These are phyloP conservation scores for Alloteropsis semialata DNA, from an alignment of 176 grass and related monocot genomes.

Conservation along the genomic window DNA sequence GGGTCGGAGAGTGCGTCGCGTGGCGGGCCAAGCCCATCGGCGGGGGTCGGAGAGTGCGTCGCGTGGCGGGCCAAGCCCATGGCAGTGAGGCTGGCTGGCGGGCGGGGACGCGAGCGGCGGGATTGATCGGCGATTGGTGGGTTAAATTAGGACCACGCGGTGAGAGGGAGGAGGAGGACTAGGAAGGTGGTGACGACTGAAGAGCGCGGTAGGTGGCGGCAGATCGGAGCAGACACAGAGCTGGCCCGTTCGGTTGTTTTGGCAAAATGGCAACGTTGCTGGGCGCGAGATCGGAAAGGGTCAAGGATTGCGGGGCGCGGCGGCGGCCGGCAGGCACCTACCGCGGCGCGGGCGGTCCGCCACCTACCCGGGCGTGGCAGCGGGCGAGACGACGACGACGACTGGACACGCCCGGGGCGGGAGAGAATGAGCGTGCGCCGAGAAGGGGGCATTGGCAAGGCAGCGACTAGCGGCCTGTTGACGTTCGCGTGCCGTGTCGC, in stretches of 20 bases:
- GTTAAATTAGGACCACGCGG: slow-evolving; percentile 22
- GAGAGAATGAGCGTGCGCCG: no score
- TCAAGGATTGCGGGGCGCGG: neutral
- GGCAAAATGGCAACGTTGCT: neutral
- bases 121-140: slow-evolving; percentile 25
- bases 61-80: slow-evolving; percentile 13
- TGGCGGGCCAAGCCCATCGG: slow-evolving; percentile 21
- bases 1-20: neutral
- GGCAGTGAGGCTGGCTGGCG: neutral
- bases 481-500: no score
- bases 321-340: neutral
- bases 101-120: no score
- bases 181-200: neutral
- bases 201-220: slow-evolving; percentile 12
- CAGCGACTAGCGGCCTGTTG: neutral
- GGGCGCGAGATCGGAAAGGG: neutral
- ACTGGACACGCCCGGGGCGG: neutral
- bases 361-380: neutral
- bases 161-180: slow-evolving; percentile 3
- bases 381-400: neutral
- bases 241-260: neutral
- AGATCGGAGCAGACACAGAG: neutral
- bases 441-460: no score
- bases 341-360: neutral
- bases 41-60: neutral